phyloP scores from a whole-genome alignment of 2,329 filamentous ascomycete genomes.

The Epichloe gansuensis region DNA sequence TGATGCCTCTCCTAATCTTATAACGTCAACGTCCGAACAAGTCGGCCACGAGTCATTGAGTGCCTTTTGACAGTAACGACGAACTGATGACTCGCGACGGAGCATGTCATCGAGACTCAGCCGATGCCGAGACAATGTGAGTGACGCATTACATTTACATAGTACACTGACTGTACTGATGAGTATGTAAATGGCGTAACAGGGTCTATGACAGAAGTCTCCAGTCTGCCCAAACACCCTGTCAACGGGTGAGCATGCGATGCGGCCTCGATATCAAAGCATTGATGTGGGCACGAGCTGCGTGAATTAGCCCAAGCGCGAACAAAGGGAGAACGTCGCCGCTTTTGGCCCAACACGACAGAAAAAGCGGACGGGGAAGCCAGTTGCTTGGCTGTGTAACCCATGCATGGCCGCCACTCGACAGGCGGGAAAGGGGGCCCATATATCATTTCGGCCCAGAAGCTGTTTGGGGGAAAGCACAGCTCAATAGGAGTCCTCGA shows the following conservation, averaged over 20 bases:
- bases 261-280: not conserved
- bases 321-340: not conserved
- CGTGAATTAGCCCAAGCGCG: not conserved
- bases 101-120: not conserved
- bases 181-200: not conserved
- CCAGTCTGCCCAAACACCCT: not conserved
- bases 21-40: not conserved
- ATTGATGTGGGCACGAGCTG: not conserved
- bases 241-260: not conserved
- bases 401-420: slow-evolving; percentile 5
- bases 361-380: not conserved
- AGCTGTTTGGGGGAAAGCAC: not conserved
- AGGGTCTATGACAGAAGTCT: not conserved
- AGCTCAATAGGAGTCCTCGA: not conserved
- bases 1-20: not conserved
- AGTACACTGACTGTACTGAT: not conserved
- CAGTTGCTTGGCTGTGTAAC: slow-evolving; percentile 5
- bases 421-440: not conserved
- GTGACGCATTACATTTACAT: not conserved
- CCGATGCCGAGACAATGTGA: not conserved
- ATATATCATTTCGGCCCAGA: not conserved
- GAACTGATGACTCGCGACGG: not conserved
- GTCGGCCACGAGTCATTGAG: slow-evolving; percentile 3
- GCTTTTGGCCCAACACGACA: not conserved
- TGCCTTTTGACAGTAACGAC: not conserved